Conservation (phyloP, 2,329 filamentous ascomycete genomes). For the Cadophora malorum region DNA sequence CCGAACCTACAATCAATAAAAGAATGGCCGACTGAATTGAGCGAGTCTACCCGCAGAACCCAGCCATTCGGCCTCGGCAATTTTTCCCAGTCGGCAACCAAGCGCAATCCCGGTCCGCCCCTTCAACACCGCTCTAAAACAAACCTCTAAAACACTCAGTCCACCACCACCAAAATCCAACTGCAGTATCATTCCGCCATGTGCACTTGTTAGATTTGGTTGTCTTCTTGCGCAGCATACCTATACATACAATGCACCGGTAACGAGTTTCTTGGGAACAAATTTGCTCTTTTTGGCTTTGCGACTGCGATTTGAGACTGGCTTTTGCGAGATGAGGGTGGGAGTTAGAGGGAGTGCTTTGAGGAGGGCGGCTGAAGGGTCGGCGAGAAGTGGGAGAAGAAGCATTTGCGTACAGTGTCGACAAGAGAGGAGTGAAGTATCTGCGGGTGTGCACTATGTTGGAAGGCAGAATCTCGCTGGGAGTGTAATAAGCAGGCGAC, state of each 20-base stretch:
- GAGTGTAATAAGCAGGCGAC: background rate
- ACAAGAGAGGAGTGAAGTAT: background rate
- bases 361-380: slow-evolving; percentile 3
- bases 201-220: background rate
- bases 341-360: background rate
- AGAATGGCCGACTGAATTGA: background rate
- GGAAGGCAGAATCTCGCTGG: background rate
- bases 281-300: background rate
- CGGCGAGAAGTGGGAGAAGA: slow-evolving; percentile 10
- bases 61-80: slow-evolving; percentile 9
- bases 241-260: slow-evolving; percentile 1
- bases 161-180: too few species aligned
- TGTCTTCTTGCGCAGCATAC: background rate
- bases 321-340: background rate
- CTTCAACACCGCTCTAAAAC: slow-evolving; percentile 3
- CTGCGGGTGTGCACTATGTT: background rate
- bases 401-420: slow-evolving; percentile 23
- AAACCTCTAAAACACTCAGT: background rate
- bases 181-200: background rate
- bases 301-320: background rate
- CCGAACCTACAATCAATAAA: background rate
- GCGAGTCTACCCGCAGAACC: background rate
- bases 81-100: background rate
- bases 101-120: background rate
- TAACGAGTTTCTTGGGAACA: background rate